Evolutionary conservation across 106 monocot species (phyloP), one percentile per base, ranked within the genome.

Genomic region (Agapanthus africanus): DNA sequence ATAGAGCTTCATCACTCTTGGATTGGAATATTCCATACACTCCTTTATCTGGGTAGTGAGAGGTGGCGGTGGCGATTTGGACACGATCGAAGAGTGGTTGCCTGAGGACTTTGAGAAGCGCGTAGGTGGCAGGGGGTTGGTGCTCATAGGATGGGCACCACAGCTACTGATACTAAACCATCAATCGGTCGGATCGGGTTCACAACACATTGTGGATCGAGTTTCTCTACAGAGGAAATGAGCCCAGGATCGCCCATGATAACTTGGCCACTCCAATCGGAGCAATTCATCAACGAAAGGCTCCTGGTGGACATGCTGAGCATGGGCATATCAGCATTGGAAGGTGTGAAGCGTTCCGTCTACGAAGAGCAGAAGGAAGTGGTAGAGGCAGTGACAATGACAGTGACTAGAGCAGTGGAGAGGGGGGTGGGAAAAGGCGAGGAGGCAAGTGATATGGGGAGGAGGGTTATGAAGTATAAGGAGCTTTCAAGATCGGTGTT

Each of bases 161-260:
- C 86, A 90, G 65, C 46, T 52, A 57, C 66, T 30, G 37, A 69
- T 84, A 4, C 69, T 91, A 47, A 34, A 52, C 2, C 84, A 91
- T 28, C 33, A 7, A 28, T 75, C 84, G 25, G 79, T 81, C 62
- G 80, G 81, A 8, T n/a, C n/a, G 65, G 69, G 67, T 86, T 86
- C 75, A 39, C 86, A 77, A 86, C 78, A 1, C 90, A 86, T 68
- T 90, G 90, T 71, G 90, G 90, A 37, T 86, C 83, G 90, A 90
- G 86, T 76, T 90, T 86, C 13, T 50, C 31, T 67, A 22, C 25
- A 25, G 56, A 56, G 25, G 56, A 9, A 9, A 22, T 56, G 56
- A n/a, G 18, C 9, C 18, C 56, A 56, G 56, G 56, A 26, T 9
- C 21, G 1, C 56, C 56, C 18, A 19, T 56, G 26, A 25, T 56